Percentiles rank a stretch among this genome's conserved stretches.
These are phyloP conservation scores for Cryphonectria parasitica DNA, from an alignment of 2,329 filamentous ascomycete species.

Conservation along the genomic window DNA sequence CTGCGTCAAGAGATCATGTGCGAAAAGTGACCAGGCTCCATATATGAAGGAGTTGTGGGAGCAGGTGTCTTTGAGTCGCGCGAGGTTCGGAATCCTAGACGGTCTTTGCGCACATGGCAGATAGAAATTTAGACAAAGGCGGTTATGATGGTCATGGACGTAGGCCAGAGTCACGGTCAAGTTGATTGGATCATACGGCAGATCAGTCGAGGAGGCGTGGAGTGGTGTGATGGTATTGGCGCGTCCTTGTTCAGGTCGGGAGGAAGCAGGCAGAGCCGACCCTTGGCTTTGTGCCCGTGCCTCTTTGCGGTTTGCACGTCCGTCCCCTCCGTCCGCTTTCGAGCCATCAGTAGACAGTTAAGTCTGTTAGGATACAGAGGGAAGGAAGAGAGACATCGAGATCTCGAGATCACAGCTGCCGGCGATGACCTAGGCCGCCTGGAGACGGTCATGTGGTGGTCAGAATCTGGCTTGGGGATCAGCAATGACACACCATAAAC, in stretches of 20 bases:
- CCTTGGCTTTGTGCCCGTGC: constrained; percentile 1
- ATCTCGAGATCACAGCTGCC: constrained; percentile 10
- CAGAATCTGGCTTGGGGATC: constrained; percentile 17
- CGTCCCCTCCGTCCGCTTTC: neutral
- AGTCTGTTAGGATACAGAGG: neutral
- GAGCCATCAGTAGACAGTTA: neutral
- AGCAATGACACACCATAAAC: constrained; percentile 22
- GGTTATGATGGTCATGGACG: neutral
- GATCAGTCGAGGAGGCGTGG: constrained; percentile 16
- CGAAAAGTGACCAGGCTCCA: neutral
- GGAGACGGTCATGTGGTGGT: constrained; percentile 20
- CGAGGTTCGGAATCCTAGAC: neutral
- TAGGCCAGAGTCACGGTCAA: neutral
- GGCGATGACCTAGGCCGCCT: constrained; percentile 1
- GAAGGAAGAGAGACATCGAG: constrained; percentile 15
- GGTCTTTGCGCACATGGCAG: neutral
- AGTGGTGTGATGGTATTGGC: constrained; percentile 19
- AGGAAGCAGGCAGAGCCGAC: neutral
- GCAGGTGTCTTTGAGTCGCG: neutral
- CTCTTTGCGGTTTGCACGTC: no score
- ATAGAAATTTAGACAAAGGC: neutral
- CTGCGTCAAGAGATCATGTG: constrained; percentile 1
- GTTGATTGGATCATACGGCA: constrained; percentile 1
- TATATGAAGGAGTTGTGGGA: neutral
- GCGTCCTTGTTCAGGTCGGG: neutral